Percentiles rank a stretch among this genome's conserved stretches.
These are phyloP conservation scores for Globisporangium yorkense DNA, from an alignment of 352 stramenopile genomes.

Conservation along the genomic window DNA sequence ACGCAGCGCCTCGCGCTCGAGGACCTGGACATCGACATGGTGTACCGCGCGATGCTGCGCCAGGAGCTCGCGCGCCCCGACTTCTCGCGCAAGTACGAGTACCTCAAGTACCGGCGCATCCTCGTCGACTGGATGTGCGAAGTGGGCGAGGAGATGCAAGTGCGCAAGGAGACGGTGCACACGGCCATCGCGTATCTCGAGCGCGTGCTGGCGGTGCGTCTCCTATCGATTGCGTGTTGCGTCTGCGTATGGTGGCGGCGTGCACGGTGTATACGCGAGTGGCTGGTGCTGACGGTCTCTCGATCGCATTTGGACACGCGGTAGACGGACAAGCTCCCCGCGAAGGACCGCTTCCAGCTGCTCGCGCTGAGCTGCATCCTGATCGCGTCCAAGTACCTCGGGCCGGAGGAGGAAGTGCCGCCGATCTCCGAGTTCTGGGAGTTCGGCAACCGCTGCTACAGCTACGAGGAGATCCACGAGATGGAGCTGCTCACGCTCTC, in stretches of 20 bases:
- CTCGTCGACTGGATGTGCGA: constrained; percentile 85
- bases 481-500: constrained; percentile 55
- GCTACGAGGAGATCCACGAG: constrained; percentile 75
- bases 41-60: constrained; percentile 70
- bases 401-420: constrained; percentile 75
- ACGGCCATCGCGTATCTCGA: constrained; percentile 80
- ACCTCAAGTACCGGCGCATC: constrained; percentile 78
- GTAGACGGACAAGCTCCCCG: constrained; percentile 36
- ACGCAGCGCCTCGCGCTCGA: constrained; percentile 59
- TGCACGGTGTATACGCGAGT: neutral
- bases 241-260: neutral
- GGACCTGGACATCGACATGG: constrained; percentile 65
- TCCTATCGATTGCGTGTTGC: neutral
- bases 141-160: constrained; percentile 78
- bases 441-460: constrained; percentile 82
- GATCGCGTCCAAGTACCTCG: constrained; percentile 76
- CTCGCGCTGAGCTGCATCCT: constrained; percentile 76
- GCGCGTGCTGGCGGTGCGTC: constrained; percentile 41
- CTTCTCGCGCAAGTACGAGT: constrained; percentile 71
- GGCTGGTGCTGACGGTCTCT: neutral
- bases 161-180: constrained; percentile 79
- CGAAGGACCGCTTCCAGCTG: constrained; percentile 78
- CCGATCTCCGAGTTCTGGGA: constrained; percentile 81
- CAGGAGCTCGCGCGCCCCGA: constrained; percentile 66
- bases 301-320: too few relatives aligned